Evolutionary conservation across 2,329 filamentous ascomycete genomes (phyloP), one percentile per base, ranked within the genome.

Genomic region (Botryosphaeria agaves): DNA sequence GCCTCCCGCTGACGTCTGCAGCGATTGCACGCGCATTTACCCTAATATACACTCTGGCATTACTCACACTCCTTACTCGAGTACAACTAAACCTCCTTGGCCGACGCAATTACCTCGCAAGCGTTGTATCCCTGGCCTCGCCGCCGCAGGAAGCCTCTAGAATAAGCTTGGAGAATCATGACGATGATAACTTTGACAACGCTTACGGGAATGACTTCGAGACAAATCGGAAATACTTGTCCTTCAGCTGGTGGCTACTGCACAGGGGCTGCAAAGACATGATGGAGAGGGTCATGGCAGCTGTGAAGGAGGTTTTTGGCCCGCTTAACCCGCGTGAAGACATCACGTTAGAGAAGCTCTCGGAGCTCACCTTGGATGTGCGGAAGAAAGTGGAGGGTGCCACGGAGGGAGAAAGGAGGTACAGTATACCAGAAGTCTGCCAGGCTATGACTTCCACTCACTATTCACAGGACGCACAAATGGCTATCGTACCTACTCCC

Each of bases 61-160:
- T 98, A 28, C 72, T 98, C 34, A 85, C 81, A 5, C 73, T 98
- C 55, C 72, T 98, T 41, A 98, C 89, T 1, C 73, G 87, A 36
- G 81, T 98, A 45, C 89, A 98, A 57, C 73, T 98, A 36, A 98
- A 98, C 59, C 80, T 98, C 17, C 79, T 98, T 21, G 89, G 89
- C 31, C 79, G 89, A 37, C 72, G 87, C 37, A 95, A 84, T 53
- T 98, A 98, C 56, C 72, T 98, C 29, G 93, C 87, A 5, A 93
- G 83, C 39, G 89, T 98, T 12, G 80, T 95, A 15, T 83, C 84
- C 3, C 69, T 95, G 14, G 87, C 89, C 12, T 80, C 79, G 0
- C 81, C 60, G 8, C 47, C 79, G 18, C 61, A 72, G 5, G 69
- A 80, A 31, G 72, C 64, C 14, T 67, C 78, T 3, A 78, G 73